Base-by-base conservation (phyloP, 2,329 filamentous ascomycete genomes). In the Escovopsis sp. region DNA sequence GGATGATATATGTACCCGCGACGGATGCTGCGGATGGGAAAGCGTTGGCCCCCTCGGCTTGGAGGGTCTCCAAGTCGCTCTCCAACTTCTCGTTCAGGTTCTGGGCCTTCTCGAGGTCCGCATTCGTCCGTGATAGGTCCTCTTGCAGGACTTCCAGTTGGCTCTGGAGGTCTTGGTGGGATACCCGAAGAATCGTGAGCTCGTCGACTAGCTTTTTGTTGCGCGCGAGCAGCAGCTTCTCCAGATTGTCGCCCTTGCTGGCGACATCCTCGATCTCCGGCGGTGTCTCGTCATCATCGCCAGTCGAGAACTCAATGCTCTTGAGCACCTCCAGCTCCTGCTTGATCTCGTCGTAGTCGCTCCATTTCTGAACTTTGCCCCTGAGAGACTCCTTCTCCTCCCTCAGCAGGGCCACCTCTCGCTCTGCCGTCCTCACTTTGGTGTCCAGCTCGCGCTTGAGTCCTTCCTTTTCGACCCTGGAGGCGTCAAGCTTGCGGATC, bases 121-220 rank as follows among this genome's bases (percentile, higher is more conserved):
- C 79, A 53, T 89, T 93, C 2, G 85, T 86, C 46, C 72, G 75
- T 0, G 83, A 85, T 38, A 95, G 72, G 47, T 94, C 85, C 54
- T 89, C 82, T 56, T 94, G 85, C 18, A 96, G 68, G 35, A 76
- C 73, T 52, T 87, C 80, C 2, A 98, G 68, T 43, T 86, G 80
- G 39, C 69, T 74, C 55, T 94, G 86, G 2, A 96, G 69, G 54
- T 96, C 89, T 55, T 94, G 85, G 57, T 96, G 88, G 0, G 91
- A 95, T 3, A 98, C 86, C 35, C 91, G 79, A 37, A 98, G 69
- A 34, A 96, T 77, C 2, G 91, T 95, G 48, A 96, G 73, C 59
- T 98, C 91, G 55, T 95, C 88, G 52, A 82, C 82, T 33, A 98
- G 70, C 65, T 96, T 98, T 67, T 96, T 98, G 68, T 98, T 98